Base-by-base conservation (phyloP, 192 early-diverging fungal species). In the Entomortierella beljakovae region DNA sequence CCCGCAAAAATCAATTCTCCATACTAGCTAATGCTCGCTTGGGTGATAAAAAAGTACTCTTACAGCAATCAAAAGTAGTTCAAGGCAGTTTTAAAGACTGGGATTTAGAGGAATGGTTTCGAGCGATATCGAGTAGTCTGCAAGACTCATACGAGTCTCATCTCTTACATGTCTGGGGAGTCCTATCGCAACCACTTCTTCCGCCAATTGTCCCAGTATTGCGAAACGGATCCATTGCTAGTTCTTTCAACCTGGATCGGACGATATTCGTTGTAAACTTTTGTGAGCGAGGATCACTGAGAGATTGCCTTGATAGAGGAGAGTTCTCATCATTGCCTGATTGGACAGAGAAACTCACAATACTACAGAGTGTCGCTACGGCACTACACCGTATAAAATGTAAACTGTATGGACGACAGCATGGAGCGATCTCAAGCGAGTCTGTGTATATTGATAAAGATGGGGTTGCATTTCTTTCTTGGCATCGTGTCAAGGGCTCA, bases 351-450 rank as follows among this genome's bases (percentile, higher is more conserved):
- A 74, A 74, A 31, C 20, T 74, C 3, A 25, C n/a, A 1, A 25
- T 74, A 6, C 63, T 74, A 35, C 66, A 67, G 58, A 42, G 67
- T 15, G 43, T 74, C 8, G 71, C 64, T 16, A 55, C 48, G 1
- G 71, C 71, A 23, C 55, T 74, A 3, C 64, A 76, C 42, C 61
- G 37, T 8, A 68, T 76, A 18, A 59, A 68, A 55, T 26, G 51
- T 20, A 50, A 57, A 16, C 46, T 76, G 34, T 38, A 38, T 8
- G 65, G 54, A 11, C 73, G 68, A 40, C 58, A 66, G 5, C 60
- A 68, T 7, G 58, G 73, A 3, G 37, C 42, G 2, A 8, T 76
- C 6, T 76, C 73, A 6, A 74, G 71, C 37, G 54, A 50, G 1
- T 13, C 46, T 6, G 26, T 74, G 6, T 67, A 48, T 50, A 5